Base-by-base conservation (phyloP, 352 stramenopile genomes). In the Phytophthora ramorum region DNA sequence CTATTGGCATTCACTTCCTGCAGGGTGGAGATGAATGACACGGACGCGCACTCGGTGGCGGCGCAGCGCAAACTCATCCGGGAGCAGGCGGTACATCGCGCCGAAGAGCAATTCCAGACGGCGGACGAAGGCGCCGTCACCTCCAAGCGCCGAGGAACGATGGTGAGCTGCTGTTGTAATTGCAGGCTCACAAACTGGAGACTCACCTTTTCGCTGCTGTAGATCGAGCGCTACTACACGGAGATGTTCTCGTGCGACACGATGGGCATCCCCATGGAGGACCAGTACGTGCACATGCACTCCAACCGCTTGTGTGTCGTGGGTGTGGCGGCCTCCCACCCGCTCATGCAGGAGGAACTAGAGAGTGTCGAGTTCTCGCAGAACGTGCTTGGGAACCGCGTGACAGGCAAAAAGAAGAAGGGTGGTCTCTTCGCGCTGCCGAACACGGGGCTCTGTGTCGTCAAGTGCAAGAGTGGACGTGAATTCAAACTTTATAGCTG, bases 241-340 rank as follows among this genome's bases (percentile, higher is more conserved):
- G 70, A 93, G 64, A 73, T 96, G 53, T 96, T 92, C 41, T 86
- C 83, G 38, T 91, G 83, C 56, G 85, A 96, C 67, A 87, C 80
- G 24, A 93, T 89, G 79, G 76, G 76, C 59, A 85, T 86, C 51
- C 51, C 67, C 8, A 56, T 67, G 57, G 82, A 96, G 60, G 88
- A 96, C 65, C 86, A 95, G 54, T 95, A 91, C 70, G 85, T 96
- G 56, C 86, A 96, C 73, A 96, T 96, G 88, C 88, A 96, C 76
- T 94, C 88, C 41, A 96, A 96, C 58, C 85, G 88, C 5, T 75
- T 95, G n/a, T 93, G 88, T 58, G 84, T 96, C 22, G 83, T 91
- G 9, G 88, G 88, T 44, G 77, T 92, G 40, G 85, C 87, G 2
- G 76, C 73, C 32, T 83, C 81, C 19, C 88, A 96, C 48, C 74